phyloP scores from a whole-genome alignment of 1,139 yeast species.

The Suhomyces wounanorum region DNA sequence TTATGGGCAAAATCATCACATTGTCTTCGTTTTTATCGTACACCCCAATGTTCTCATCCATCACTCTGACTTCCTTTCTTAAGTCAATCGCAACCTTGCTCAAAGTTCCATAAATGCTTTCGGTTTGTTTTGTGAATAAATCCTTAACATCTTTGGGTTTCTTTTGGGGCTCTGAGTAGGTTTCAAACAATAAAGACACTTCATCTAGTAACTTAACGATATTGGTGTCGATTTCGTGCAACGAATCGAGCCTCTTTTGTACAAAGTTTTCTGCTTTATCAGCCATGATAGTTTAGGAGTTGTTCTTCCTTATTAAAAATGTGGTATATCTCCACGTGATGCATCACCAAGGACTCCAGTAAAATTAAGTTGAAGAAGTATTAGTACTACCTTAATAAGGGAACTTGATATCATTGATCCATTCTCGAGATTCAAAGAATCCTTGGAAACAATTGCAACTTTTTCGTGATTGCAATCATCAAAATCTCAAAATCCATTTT shows the following conservation, averaged over 20 bases:
- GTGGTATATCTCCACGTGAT: not conserved
- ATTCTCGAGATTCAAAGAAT: too few species aligned
- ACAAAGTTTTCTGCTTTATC: slow-evolving; percentile 33
- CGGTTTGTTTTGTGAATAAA: slow-evolving; percentile 31
- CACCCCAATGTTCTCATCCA: slow-evolving; percentile 60
- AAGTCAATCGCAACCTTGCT: slow-evolving; percentile 49
- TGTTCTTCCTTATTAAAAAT: not conserved
- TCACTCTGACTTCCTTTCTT: slow-evolving; percentile 56
- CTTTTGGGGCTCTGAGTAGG: slow-evolving; percentile 30
- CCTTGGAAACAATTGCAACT: too few species aligned
- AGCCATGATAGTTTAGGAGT: not conserved
- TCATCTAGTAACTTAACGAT: slow-evolving; percentile 48
- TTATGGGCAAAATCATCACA: slow-evolving; percentile 58
- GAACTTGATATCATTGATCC: too few species aligned
- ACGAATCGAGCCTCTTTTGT: slow-evolving; percentile 47
- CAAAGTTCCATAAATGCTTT: slow-evolving; percentile 33
- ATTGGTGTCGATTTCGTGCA: slow-evolving; percentile 45
- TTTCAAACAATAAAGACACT: slow-evolving; percentile 41
- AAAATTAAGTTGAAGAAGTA: too few species aligned
- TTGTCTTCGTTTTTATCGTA: slow-evolving; percentile 46
- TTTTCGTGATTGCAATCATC: too few species aligned
- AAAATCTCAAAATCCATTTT: not conserved
- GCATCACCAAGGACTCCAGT: not conserved
- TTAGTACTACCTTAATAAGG: too few species aligned
- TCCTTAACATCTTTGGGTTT: slow-evolving; percentile 18